Conservation (phyloP, 805 yeast genomes). For the Sugiyamaella chiloensis region DNA sequence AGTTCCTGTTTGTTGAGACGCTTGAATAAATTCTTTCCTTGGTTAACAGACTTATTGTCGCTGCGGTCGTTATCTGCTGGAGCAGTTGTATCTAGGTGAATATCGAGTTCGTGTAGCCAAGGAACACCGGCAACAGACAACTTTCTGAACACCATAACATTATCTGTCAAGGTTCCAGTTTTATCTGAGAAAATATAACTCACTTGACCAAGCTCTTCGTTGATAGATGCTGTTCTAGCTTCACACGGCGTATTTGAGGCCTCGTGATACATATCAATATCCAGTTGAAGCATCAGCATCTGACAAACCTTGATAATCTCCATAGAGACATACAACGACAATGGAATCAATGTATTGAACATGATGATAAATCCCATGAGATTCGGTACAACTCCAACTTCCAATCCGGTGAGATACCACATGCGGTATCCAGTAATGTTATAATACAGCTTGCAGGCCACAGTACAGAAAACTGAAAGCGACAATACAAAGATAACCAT, state of each 20-base stretch:
- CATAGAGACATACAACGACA: conserved; percentile 93
- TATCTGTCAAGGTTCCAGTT: conserved; percentile 96
- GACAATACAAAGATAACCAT: conserved; percentile 81
- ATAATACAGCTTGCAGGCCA: conserved; percentile 64
- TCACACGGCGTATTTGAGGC: conserved; percentile 88
- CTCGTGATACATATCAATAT: conserved; percentile 89
- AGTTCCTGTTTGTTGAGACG: conserved; percentile 2
- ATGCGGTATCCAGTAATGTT: conserved; percentile 39
- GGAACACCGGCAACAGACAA: conserved; percentile 83
- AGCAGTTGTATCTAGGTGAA: conserved; percentile 35
- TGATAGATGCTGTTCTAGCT: conserved; percentile 89
- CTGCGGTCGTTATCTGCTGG: conserved; percentile 18
- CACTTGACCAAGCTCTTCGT: conserved; percentile 96
- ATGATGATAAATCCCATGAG: conserved; percentile 95
- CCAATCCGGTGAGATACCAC: conserved; percentile 74
- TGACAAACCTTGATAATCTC: conserved; percentile 92
- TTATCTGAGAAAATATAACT: conserved; percentile 93
- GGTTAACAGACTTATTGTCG: not conserved
- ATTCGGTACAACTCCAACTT: conserved; percentile 83
- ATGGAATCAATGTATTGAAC: conserved; percentile 94
- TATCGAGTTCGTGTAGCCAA: conserved; percentile 78
- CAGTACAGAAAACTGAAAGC: conserved; percentile 74
- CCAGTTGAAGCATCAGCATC: conserved; percentile 75
- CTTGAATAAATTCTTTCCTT: conserved; percentile 1
- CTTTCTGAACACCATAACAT: conserved; percentile 87